A percentile compares a stretch with the other conserved stretches of the same genome.
These are phyloP conservation scores for Lentinula edodes DNA, from an alignment of 768 basidiomycete species.

Conservation along the genomic window DNA sequence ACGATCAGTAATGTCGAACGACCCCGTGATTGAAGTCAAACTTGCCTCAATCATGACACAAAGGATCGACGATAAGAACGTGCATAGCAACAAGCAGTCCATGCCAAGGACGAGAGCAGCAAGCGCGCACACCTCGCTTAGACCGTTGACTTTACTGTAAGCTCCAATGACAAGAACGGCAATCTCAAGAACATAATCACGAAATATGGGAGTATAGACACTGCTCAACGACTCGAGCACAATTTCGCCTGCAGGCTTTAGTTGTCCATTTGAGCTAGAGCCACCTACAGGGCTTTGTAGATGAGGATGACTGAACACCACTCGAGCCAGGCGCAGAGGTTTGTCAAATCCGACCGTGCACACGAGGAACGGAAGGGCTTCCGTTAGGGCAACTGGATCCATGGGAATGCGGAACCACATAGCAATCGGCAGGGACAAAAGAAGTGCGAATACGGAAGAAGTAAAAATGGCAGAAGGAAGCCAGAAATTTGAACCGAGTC, in stretches of 20 bases:
- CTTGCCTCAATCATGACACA: conserved; percentile 94
- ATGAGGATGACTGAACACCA: conserved; percentile 83
- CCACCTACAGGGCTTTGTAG: conserved; percentile 36
- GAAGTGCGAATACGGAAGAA: conserved; percentile 76
- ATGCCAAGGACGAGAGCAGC: conserved; percentile 83
- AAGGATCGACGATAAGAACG: conserved; percentile 84
- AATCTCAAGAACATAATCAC: conserved; percentile 92
- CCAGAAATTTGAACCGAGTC: conserved; percentile 65
- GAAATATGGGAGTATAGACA: conserved; percentile 78
- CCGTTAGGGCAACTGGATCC: conserved; percentile 89
- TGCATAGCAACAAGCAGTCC: conserved; percentile 86
- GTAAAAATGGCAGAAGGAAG: conserved; percentile 69
- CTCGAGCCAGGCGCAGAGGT: conserved; percentile 83
- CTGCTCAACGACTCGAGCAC: conserved; percentile 78
- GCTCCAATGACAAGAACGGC: conserved; percentile 86
- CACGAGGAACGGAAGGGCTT: conserved; percentile 95
- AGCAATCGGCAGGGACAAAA: conserved; percentile 77
- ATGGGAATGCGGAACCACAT: conserved; percentile 75
- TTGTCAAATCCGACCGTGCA: conserved; percentile 99
- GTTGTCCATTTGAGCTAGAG: conserved; percentile 16
- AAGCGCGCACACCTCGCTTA: conserved; percentile 92
- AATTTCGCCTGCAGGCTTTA: conserved; percentile 78
- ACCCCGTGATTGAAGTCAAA: conserved; percentile 9
- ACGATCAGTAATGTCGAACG: not conserved
- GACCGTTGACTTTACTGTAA: conserved; percentile 77